Conservation (phyloP, 495 filamentous ascomycete genomes). For the Choiromyces venosus region DNA sequence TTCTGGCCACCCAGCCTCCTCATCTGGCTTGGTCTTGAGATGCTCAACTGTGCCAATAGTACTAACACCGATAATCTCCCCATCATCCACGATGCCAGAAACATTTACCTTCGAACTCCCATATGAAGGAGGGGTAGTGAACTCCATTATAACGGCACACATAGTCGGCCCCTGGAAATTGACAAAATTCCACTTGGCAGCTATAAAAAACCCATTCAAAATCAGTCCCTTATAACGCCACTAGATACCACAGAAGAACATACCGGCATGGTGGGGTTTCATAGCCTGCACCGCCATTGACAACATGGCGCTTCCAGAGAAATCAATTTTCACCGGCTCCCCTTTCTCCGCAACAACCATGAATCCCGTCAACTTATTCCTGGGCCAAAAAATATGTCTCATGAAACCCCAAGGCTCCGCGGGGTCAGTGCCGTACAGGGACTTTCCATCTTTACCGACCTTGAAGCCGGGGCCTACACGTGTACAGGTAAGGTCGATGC, state of each 20-base stretch:
- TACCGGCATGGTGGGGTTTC: slow-evolving; percentile 96
- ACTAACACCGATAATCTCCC: slow-evolving; percentile 70
- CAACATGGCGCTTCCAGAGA: slow-evolving; percentile 72
- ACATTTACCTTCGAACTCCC: slow-evolving; percentile 82
- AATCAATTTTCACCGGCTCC: slow-evolving; percentile 61
- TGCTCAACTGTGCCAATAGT: slow-evolving; percentile 59
- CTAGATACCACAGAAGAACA: slow-evolving; percentile 23
- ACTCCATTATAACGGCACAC: slow-evolving; percentile 93
- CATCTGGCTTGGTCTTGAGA: slow-evolving; percentile 60
- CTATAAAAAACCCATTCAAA: slow-evolving; percentile 43
- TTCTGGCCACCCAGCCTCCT: slow-evolving; percentile 81
- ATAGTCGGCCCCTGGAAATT: slow-evolving; percentile 83
- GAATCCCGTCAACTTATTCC: slow-evolving; percentile 70
- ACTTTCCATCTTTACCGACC: slow-evolving; percentile 79
- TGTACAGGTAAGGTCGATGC: slow-evolving; percentile 79
- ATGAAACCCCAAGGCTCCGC: slow-evolving; percentile 84
- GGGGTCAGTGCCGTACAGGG: slow-evolving; percentile 77
- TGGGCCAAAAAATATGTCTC: slow-evolving; percentile 88
- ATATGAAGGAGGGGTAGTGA: slow-evolving; percentile 89
- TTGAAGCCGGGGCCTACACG: slow-evolving; percentile 73
- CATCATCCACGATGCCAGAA: slow-evolving; percentile 73
- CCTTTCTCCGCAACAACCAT: slow-evolving; percentile 66
- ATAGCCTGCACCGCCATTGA: slow-evolving; percentile 86
- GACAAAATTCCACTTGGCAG: slow-evolving; percentile 86
- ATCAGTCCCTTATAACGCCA: slow-evolving; percentile 2